Evolutionary conservation across 805 yeast species (phyloP), one percentile per base, ranked within the genome.

Genomic region (Priceomyces castillae): DNA sequence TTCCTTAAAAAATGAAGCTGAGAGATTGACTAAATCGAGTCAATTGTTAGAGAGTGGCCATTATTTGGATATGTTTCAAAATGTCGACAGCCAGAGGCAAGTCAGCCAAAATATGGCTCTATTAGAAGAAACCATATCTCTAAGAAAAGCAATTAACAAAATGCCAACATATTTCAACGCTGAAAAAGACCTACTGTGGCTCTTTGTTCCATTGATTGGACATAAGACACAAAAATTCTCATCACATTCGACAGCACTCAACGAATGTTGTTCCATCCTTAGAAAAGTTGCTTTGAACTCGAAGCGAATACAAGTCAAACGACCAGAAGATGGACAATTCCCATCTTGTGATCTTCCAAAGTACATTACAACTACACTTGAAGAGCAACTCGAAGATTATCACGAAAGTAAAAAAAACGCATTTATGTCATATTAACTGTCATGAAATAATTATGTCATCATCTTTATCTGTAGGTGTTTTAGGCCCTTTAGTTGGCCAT

Each of bases 401-500:
- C 25, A 39, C 10, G 37, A 33, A 9, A 36, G 25, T 6, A 45
- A 45, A 34, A 33, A 47, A 15, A 25, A 34, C 19, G 34, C 41
- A 12, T 35, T 40, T 23, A 14, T 16, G 23, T 30, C 25, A 16
- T 30, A 28, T 23, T 25, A 34, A 23, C 14, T 22, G 23, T 34
- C 30, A 19, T 26, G 15, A 33, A 18, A 22, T 25, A 33, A 6
- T 22, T 34, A 25, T 30, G 35, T 34, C 31, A n/a, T 34, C 36
- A 30, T 41, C n/a, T 11, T 39, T 34, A 33, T 31, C 15, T 19
- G 38, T 28, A 30, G 25, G 18, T 25, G 19, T 31, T 22, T 30
- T 28, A 22, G 15, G 42, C 25, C 26, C 23, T 35, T 56, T 56
- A 41, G 51, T 64, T 1, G 90, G 96, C 97, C 97, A 90, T 61